phyloP scores from a whole-genome alignment of 2,329 filamentous ascomycete species.

The Pseudogymnoascus sp. region DNA sequence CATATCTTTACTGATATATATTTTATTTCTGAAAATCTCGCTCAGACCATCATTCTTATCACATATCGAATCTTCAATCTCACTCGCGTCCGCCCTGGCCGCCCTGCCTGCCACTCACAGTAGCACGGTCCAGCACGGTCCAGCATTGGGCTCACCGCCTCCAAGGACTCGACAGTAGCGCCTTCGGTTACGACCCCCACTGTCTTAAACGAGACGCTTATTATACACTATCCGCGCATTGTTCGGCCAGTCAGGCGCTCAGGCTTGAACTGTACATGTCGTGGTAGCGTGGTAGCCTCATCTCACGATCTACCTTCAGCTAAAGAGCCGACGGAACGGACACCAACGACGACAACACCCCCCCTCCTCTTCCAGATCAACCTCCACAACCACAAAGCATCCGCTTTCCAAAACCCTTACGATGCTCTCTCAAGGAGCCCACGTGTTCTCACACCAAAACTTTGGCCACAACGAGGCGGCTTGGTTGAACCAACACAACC shows the following conservation, averaged over 20 bases:
- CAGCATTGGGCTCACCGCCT: slow-evolving; percentile 3
- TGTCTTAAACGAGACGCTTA: slow-evolving; percentile 8
- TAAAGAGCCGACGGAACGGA: not conserved
- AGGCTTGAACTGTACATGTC: slow-evolving; percentile 4
- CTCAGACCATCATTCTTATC: not conserved
- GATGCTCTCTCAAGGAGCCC: slow-evolving; percentile 49
- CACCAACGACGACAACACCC: slow-evolving; percentile 4
- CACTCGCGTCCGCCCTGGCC: not conserved
- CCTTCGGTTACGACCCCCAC: slow-evolving; percentile 5
- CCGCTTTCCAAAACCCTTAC: slow-evolving; percentile 14
- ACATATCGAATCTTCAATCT: not conserved
- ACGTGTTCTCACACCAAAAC: slow-evolving; percentile 56
- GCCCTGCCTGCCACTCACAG: not conserved
- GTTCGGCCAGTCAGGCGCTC: slow-evolving; percentile 2
- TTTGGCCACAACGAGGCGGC: slow-evolving; percentile 45
- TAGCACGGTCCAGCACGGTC: not conserved
- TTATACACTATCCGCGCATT: not conserved
- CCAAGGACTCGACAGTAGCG: slow-evolving; percentile 5
- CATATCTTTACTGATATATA: not conserved
- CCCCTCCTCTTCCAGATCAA: not conserved
- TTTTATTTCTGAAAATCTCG: not conserved
- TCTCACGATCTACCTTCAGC: slow-evolving; percentile 8
- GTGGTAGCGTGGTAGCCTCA: slow-evolving; percentile 9
- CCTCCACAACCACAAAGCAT: not conserved
- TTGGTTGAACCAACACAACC: slow-evolving; percentile 52